phyloP scores from a whole-genome alignment of 768 basidiomycete species.

The Serendipita vermifera region DNA sequence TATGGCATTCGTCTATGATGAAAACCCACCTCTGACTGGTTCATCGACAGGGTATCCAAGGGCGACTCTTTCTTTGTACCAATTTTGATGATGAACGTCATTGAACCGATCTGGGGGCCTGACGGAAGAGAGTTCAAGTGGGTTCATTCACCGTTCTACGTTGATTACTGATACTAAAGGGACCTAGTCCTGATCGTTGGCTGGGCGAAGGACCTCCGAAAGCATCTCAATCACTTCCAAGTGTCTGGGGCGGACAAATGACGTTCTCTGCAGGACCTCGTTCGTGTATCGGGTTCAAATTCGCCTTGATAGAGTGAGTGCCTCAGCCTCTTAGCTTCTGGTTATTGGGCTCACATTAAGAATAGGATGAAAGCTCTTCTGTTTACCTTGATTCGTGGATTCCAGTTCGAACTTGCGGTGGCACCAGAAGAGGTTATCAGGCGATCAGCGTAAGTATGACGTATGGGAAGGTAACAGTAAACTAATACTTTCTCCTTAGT shows the following conservation, averaged over 20 bases:
- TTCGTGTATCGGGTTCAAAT: background rate
- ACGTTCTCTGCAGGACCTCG: background rate
- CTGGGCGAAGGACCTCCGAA: slow-evolving; percentile 13
- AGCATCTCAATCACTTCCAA: slow-evolving; percentile 10
- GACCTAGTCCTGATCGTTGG: slow-evolving; percentile 25
- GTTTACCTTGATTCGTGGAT: background rate
- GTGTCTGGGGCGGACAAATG: background rate
- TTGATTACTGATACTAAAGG: background rate
- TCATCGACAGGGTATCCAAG: slow-evolving; percentile 15
- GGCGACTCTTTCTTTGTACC: slow-evolving; percentile 21
- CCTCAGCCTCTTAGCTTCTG: background rate
- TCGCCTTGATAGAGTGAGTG: background rate
- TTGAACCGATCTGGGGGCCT: slow-evolving; percentile 23
- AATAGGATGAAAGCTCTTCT: slow-evolving; percentile 6
- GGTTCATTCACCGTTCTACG: background rate
- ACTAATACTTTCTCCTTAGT: background rate
- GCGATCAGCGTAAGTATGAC: background rate
- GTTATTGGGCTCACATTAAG: background rate
- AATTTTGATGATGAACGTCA: slow-evolving; percentile 21
- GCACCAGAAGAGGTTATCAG: background rate
- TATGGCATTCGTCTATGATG: slow-evolving; percentile 12
- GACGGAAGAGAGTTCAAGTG: slow-evolving; percentile 25
- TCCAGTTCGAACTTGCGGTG: slow-evolving; percentile 4
- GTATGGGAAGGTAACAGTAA: background rate
- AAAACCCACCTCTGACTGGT: background rate